A percentile compares a stretch with the other conserved stretches of the same genome.
These are phyloP conservation scores for Chlamydomonas sp. DNA, from an alignment of 139 green algal genomes.

Conservation along the genomic window DNA sequence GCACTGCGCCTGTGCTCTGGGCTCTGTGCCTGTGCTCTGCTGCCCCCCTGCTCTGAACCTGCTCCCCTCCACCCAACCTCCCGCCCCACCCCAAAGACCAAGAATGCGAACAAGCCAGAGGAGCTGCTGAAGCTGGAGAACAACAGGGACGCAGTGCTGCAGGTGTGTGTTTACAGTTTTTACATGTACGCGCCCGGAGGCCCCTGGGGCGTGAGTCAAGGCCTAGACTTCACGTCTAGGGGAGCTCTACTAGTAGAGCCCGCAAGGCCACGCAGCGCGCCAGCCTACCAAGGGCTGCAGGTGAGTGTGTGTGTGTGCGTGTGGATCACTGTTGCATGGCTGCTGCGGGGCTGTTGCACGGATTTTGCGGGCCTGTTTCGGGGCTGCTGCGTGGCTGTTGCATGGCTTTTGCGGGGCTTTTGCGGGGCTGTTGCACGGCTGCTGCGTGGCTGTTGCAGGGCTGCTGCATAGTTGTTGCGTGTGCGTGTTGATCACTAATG, in stretches of 20 bases:
- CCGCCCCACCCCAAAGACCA: too few relatives aligned
- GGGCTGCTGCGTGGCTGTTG: slow-evolving; percentile 28
- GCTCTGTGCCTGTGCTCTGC: too few relatives aligned
- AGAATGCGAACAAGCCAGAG: not conserved
- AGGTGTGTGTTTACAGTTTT: not conserved
- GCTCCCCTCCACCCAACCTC: too few relatives aligned
- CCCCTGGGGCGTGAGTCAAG: too few relatives aligned
- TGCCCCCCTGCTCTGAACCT: too few relatives aligned
- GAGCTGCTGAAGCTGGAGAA: not conserved
- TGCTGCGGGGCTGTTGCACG: not conserved
- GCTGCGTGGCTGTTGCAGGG: not conserved
- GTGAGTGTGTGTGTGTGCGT: not conserved
- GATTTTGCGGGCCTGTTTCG: not conserved
- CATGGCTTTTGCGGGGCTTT: slow-evolving; percentile 7
- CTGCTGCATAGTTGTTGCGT: not conserved
- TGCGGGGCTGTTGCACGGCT: not conserved
- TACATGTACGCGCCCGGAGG: not conserved
- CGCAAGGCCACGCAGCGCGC: too few relatives aligned
- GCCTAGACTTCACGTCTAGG: too few relatives aligned
- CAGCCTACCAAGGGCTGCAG: too few relatives aligned
- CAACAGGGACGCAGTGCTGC: slow-evolving; percentile 1
- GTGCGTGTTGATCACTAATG: slow-evolving; percentile 46
- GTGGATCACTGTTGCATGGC: not conserved
- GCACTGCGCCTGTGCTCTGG: too few relatives aligned
- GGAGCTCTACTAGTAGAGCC: too few relatives aligned